Percentiles rank a stretch among this genome's conserved stretches.
Conservation (phyloP, 164 flowering plant species). For the Liquidambar formosana region DNA sequence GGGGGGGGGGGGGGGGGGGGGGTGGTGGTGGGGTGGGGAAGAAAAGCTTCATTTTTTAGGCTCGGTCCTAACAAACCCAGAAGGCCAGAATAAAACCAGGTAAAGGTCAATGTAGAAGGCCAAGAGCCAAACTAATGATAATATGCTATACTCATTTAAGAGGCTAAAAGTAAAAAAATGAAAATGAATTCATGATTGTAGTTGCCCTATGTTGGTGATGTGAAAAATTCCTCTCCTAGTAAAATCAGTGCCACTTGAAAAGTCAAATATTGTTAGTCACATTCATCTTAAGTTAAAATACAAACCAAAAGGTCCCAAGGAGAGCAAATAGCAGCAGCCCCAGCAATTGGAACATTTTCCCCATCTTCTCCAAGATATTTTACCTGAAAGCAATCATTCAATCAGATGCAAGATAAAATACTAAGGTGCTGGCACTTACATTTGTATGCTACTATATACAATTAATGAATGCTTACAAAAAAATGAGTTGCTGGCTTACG, state of each 20-base stretch:
- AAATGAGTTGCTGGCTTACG: too few relatives aligned
- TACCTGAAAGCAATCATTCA: constrained; percentile 49
- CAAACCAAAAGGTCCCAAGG: constrained; percentile 99
- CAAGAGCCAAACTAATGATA: too few relatives aligned
- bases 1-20: too few relatives aligned
- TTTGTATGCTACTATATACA: not conserved
- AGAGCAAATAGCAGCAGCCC: constrained; percentile 85
- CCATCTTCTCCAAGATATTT: constrained; percentile 97
- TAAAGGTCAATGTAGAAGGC: too few relatives aligned
- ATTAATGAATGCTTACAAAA: not conserved
- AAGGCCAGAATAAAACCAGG: too few relatives aligned
- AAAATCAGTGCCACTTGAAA: not conserved
- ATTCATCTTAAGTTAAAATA: constrained; percentile 11
- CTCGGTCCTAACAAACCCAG: too few relatives aligned
- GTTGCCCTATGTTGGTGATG: not conserved
- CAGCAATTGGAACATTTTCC: constrained; percentile 70
- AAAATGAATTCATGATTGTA: too few relatives aligned
- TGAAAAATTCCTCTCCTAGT: not conserved
- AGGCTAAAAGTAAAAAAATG: too few relatives aligned
- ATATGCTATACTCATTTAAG: too few relatives aligned
- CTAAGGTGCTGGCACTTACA: not conserved
- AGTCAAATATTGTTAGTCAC: not conserved
- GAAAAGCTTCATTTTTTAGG: too few relatives aligned
- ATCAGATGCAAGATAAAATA: not conserved
- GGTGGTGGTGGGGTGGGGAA: too few relatives aligned